Evolutionary conservation across 1,284 basidiomycete species (phyloP).

Genomic region (Moesziomyces globuligerus): DNA sequence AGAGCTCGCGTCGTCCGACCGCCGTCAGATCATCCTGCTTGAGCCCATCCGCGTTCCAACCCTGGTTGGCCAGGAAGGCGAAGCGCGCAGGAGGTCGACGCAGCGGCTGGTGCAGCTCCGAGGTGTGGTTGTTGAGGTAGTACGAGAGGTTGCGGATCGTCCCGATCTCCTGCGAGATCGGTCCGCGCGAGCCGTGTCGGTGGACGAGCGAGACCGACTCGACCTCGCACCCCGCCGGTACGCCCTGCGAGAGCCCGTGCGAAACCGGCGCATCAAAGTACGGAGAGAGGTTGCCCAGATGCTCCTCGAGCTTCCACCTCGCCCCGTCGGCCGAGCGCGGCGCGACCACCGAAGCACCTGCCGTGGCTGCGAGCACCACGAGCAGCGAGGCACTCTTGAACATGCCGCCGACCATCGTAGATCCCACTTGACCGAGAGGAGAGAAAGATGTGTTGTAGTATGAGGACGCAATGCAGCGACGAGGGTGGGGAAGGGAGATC

Average conservation of each 20-base stretch:
- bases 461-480: too few relatives aligned
- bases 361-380: conserved; percentile 7
- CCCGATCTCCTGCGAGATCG: conserved; percentile 29
- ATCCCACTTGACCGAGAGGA: not conserved
- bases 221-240: conserved; percentile 70
- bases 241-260: conserved; percentile 64
- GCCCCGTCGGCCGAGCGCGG: not conserved
- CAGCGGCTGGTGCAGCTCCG: conserved; percentile 62
- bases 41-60: conserved; percentile 67
- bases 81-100: conserved; percentile 67
- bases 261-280: conserved; percentile 68
- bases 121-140: conserved; percentile 65
- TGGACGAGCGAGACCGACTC: conserved; percentile 69
- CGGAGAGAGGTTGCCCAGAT: conserved; percentile 62
- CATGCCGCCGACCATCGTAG: conserved; percentile 6
- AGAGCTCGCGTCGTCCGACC: conserved; percentile 69
- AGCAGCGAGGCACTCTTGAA: conserved; percentile 10
- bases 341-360: conserved; percentile 1
- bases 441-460: not conserved
- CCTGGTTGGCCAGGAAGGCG: conserved; percentile 68
- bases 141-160: conserved; percentile 32
- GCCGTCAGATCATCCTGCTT: conserved; percentile 70
- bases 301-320: conserved; percentile 15
- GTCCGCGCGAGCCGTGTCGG: conserved; percentile 69
- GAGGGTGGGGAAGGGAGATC: too few relatives aligned